These are phyloP conservation scores for Thermomucor indicae-seudaticae DNA, from an alignment of 371 early-diverging fungal species.

Conservation along the genomic window DNA sequence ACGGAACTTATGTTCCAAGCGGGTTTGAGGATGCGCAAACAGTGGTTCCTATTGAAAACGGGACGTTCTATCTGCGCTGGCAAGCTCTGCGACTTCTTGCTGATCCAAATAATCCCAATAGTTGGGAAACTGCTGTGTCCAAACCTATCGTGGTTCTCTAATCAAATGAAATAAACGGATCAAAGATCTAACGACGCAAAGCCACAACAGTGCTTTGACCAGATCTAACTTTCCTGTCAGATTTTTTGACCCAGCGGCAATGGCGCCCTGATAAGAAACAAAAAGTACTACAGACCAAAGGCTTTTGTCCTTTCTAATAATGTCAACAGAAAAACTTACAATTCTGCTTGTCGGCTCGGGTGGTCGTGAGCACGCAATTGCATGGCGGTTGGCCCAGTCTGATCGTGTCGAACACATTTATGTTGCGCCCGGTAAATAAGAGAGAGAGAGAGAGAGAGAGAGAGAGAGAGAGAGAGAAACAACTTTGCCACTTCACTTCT, in stretches of 20 bases:
- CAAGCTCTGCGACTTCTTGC: slow-evolving; percentile 9
- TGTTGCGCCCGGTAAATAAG: slow-evolving; percentile 83
- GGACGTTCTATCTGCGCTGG: slow-evolving; percentile 11
- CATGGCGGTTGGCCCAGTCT: slow-evolving; percentile 86
- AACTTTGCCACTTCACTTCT: background rate
- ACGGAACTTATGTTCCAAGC: slow-evolving; percentile 10
- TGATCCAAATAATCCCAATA: slow-evolving; percentile 9
- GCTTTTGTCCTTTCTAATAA: no score
- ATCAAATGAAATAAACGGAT: no score
- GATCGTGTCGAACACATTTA: slow-evolving; percentile 72
- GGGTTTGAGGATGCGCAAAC: background rate
- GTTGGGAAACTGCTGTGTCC: slow-evolving; percentile 14
- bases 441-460: no score
- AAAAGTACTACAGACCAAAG: no score
- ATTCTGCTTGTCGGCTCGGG: slow-evolving; percentile 92
- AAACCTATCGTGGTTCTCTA: slow-evolving; percentile 8
- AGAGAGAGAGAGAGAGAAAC: no score
- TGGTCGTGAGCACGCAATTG: slow-evolving; percentile 96
- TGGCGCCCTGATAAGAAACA: no score
- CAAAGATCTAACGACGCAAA: no score
- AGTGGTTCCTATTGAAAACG: background rate
- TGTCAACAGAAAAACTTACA: slow-evolving; percentile 53
- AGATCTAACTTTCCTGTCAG: no score
- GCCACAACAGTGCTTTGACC: no score
- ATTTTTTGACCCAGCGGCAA: no score